Evolutionary conservation across 306 rosid genomes (phyloP).

Genomic region (Trichosanthes truncata): DNA sequence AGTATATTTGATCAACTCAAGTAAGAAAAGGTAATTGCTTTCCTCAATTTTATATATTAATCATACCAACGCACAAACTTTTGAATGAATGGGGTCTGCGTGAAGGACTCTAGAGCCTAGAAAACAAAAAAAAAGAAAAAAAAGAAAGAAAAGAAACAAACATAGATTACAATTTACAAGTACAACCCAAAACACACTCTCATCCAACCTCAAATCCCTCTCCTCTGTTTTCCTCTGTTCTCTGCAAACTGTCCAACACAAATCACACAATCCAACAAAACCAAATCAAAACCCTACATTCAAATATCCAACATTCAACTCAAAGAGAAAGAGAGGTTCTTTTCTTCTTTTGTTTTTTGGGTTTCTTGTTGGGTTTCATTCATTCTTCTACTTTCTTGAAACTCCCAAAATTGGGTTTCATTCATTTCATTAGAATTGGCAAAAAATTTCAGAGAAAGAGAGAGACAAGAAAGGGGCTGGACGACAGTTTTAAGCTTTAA

Average conservation of each 20-base stretch:
- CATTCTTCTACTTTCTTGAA: not conserved
- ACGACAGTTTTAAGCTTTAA: conserved; percentile 6
- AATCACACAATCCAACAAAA: not conserved
- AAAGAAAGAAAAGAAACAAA: too few species aligned
- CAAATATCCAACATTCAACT: not conserved
- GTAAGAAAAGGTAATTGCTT: not conserved
- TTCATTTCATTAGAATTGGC: conserved; percentile 3
- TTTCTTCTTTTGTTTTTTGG: not conserved
- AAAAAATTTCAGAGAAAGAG: not conserved
- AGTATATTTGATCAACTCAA: not conserved
- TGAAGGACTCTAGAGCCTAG: not conserved
- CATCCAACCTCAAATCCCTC: not conserved
- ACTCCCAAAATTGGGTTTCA: conserved; percentile 10
- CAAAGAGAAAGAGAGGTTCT: not conserved
- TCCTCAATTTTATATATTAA: not conserved
- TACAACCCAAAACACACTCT: not conserved
- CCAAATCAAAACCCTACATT: not conserved
- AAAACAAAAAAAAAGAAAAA: too few species aligned
- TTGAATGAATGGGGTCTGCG: not conserved
- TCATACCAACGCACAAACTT: not conserved
- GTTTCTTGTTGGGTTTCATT: not conserved
- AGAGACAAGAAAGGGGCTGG: not conserved
- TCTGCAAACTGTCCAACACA: not conserved
- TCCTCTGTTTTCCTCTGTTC: not conserved
- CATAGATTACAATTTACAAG: not conserved